Conservation (phyloP, 2,329 filamentous ascomycete genomes). For the Trichoderma sp. region DNA sequence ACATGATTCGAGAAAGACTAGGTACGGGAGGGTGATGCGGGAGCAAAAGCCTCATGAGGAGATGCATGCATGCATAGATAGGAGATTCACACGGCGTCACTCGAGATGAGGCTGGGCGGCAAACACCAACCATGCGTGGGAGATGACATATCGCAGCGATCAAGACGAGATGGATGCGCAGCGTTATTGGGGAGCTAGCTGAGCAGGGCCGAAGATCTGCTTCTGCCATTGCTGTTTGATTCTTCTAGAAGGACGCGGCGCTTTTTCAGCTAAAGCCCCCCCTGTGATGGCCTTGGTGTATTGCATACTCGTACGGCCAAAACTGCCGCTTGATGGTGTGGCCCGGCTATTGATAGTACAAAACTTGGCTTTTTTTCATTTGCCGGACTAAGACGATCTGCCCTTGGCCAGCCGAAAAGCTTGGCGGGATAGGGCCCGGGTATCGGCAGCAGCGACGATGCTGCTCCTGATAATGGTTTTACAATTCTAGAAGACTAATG, state of each 20-base stretch:
- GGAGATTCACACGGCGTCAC: conserved; percentile 1
- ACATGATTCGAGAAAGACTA: conserved; percentile 12
- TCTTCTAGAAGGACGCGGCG: conserved; percentile 20
- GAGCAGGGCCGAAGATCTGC: conserved; percentile 19
- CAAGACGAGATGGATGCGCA: neutral
- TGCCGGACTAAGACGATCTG: neutral
- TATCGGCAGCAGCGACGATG: neutral
- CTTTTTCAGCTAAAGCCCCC: neutral
- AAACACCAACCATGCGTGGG: neutral
- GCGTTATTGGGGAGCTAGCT: neutral
- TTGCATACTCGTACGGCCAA: neutral
- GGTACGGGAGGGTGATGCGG: neutral
- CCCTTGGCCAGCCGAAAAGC: neutral
- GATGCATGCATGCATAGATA: neutral
- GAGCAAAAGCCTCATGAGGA: neutral
- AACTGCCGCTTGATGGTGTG: conserved; percentile 4
- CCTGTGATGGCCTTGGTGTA: conserved; percentile 3
- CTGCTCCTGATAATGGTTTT: neutral
- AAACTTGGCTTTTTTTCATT: neutral
- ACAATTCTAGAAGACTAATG: neutral
- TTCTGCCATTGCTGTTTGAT: neutral
- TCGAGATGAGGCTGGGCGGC: neutral
- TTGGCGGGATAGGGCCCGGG: neutral
- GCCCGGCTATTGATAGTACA: conserved; percentile 13
- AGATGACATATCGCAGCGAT: neutral